These are phyloP conservation scores for Dillenia suffruticosa DNA, from an alignment of 164 flowering plant species.

Conservation along the genomic window DNA sequence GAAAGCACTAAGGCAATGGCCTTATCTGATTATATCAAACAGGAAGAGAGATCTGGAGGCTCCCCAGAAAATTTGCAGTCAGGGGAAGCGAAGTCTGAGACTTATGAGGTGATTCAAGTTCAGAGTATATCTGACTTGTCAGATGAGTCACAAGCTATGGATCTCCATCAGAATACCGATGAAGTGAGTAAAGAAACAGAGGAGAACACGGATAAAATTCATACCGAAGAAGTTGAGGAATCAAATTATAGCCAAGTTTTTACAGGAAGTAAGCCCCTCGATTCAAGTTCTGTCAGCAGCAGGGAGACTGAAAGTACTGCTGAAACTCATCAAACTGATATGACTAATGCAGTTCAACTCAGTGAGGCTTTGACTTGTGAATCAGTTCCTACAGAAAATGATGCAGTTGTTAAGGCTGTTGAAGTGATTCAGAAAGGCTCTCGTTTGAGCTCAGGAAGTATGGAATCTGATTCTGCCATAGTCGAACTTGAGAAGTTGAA, in stretches of 20 bases:
- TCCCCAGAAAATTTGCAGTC: slow-evolving; percentile 25
- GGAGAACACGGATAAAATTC: slow-evolving; percentile 22
- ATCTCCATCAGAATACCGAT: slow-evolving; percentile 20
- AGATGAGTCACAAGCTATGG: slow-evolving; percentile 22
- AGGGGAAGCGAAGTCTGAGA: slow-evolving; percentile 22
- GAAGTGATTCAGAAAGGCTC: slow-evolving; percentile 36
- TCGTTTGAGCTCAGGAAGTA: slow-evolving; percentile 29
- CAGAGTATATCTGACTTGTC: slow-evolving; percentile 4
- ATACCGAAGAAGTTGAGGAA: slow-evolving; percentile 21
- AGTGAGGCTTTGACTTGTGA: slow-evolving; percentile 28
- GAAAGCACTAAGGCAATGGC: slow-evolving; percentile 26
- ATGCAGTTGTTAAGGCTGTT: slow-evolving; percentile 15
- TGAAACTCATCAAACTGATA: slow-evolving; percentile 15
- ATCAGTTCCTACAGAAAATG: slow-evolving; percentile 28
- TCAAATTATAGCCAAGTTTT: slow-evolving; percentile 19
- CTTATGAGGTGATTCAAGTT: slow-evolving; percentile 21
- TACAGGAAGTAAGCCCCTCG: slow-evolving; percentile 22
- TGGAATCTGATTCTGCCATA: slow-evolving; percentile 25
- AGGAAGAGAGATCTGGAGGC: slow-evolving; percentile 21
- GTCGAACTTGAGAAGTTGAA: slow-evolving; percentile 69
- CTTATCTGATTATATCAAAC: slow-evolving; percentile 11
- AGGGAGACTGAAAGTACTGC: slow-evolving; percentile 25
- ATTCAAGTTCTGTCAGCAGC: slow-evolving; percentile 17
- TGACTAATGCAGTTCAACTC: slow-evolving; percentile 14
- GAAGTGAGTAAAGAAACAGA: slow-evolving; percentile 25